Evolutionary conservation across 2,329 filamentous ascomycete genomes (phyloP), one percentile per base, ranked within the genome.

Genomic region (Botrytis fabae): DNA sequence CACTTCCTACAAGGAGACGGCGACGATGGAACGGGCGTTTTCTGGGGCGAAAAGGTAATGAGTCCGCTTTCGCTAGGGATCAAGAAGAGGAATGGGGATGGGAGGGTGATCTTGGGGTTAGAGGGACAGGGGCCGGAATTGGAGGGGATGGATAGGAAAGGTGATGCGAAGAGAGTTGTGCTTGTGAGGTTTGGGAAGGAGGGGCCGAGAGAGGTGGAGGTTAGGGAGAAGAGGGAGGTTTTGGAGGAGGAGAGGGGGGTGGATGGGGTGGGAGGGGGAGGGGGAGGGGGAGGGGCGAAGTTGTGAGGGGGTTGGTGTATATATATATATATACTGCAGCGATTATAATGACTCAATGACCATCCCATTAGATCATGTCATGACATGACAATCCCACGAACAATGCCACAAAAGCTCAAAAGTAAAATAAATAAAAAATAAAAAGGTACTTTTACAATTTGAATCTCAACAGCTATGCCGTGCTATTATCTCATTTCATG

Each of bases 11-110:
- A 76, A 35, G 72, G 73, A 82, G 40, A 86, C 84, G 46, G 83
- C 2, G 82, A 82, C 10, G 82, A 84, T 69, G 81, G 81, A 4
- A 82, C 79, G 63, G 82, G 82, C 3, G 80, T 81, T 54, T 76
- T 77, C 57, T 91, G 88, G 88, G 83, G 82, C 0, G 85, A 90
- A 8, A 90, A 90, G 80, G 86, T 87, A n/a, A 91, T 92, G 72
- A 86, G 86, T 75, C 89, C 90, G 5, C 81, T 83, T 4, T 78
- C 76, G 0, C 70, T 89, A 12, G 83, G 86, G 28, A 77, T 86
- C 73, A 81, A 84, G 63, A 81, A 82, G 64, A 38, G 20, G 12
- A 78, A 20, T 32, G 35, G 86, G 87, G 88, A 90, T 72, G 83
- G 83, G 18, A 82, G 87, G 69, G 78, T 84, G 18, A 86, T 91